Conservation (phyloP, 192 early-diverging fungal species). For the Coemansia sp. region DNA sequence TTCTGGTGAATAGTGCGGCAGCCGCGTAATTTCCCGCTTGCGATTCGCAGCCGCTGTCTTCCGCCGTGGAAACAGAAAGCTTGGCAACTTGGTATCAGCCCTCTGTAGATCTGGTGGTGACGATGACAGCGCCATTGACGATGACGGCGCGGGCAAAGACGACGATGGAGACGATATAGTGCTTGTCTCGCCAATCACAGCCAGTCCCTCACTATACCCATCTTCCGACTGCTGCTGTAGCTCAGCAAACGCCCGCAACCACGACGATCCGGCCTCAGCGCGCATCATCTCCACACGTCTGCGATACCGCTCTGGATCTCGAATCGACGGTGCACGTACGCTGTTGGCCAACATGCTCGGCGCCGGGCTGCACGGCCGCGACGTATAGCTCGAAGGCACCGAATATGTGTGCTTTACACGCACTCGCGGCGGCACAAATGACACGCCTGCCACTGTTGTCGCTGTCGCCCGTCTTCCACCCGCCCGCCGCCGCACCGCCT, state of each 20-base stretch:
- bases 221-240: constrained; percentile 31
- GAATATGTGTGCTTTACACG: constrained; percentile 15
- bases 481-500: constrained; percentile 31
- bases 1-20: constrained; percentile 32
- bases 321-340: constrained; percentile 15
- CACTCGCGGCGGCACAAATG: not conserved
- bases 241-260: constrained; percentile 54
- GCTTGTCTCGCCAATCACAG: not conserved
- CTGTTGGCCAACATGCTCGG: constrained; percentile 24
- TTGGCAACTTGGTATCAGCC: constrained; percentile 35
- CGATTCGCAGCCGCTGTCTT: constrained; percentile 10
- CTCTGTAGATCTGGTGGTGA: not conserved
- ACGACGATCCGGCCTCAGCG: constrained; percentile 49
- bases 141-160: not conserved
- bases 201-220: not conserved
- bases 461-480: constrained; percentile 43
- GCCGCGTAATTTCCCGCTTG: constrained; percentile 25
- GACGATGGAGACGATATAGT: not conserved
- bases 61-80: constrained; percentile 48
- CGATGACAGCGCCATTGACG: not conserved
- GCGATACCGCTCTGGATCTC: constrained; percentile 52
- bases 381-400: constrained; percentile 32
- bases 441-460: constrained; percentile 12
- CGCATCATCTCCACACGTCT: constrained; percentile 54
- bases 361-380: constrained; percentile 26